phyloP scores from a whole-genome alignment of 1,284 basidiomycete genomes.

The Ganoderma meredithae region DNA sequence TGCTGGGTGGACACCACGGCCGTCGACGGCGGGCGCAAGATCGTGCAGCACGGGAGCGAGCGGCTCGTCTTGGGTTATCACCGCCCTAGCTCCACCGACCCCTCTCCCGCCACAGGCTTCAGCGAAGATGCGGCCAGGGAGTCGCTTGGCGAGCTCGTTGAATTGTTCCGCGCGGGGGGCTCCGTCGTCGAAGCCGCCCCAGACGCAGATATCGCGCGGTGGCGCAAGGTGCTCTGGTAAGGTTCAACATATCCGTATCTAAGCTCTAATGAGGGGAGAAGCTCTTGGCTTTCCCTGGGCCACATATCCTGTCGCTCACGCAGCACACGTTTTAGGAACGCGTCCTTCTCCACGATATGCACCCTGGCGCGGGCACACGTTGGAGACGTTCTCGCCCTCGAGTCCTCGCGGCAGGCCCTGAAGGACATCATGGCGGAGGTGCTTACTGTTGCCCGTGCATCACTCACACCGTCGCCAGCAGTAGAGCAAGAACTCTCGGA shows the following conservation, averaged over 20 bases:
- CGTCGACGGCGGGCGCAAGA: slow-evolving; percentile 39
- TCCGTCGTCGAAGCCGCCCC: slow-evolving; percentile 41
- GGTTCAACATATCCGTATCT: slow-evolving; percentile 16
- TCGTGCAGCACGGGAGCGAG: slow-evolving; percentile 44
- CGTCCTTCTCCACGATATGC: slow-evolving; percentile 47
- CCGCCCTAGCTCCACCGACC: slow-evolving; percentile 22
- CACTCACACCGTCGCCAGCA: slow-evolving; percentile 37
- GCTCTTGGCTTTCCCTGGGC: background rate
- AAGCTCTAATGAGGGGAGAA: background rate
- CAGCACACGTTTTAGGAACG: slow-evolving; percentile 40
- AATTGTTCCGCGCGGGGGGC: slow-evolving; percentile 46
- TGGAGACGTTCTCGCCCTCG: slow-evolving; percentile 40
- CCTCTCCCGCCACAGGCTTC: slow-evolving; percentile 12
- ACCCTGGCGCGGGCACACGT: slow-evolving; percentile 50
- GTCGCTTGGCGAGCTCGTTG: slow-evolving; percentile 42
- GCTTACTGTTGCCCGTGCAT: slow-evolving; percentile 43
- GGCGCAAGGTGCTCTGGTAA: slow-evolving; percentile 54
- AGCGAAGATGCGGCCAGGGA: slow-evolving; percentile 33
- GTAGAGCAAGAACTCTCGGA: slow-evolving; percentile 36
- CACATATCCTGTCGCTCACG: slow-evolving; percentile 11
- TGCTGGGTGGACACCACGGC: slow-evolving; percentile 51
- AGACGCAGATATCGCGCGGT: slow-evolving; percentile 51
- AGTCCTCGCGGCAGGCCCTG: slow-evolving; percentile 30
- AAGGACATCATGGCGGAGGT: slow-evolving; percentile 42
- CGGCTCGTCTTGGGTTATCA: slow-evolving; percentile 46